Evolutionary conservation across 305 asterid genomes (phyloP).

Genomic region (Rubia tinctorum): DNA sequence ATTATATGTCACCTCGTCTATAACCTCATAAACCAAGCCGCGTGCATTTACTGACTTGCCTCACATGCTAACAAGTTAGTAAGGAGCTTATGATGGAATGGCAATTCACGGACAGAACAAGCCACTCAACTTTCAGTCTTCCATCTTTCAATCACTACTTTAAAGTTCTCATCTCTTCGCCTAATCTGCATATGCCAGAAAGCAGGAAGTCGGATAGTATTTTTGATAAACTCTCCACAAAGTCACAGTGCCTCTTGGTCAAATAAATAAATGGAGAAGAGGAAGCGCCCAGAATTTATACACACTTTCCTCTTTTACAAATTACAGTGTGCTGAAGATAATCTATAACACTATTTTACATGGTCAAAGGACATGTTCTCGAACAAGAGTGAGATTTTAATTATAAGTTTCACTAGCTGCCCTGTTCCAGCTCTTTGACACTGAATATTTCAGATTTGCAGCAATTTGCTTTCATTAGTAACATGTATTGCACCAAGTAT

Average conservation of each 20-base stretch:
- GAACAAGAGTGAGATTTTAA: too few species aligned
- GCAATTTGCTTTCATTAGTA: too few species aligned
- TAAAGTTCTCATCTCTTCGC: slow-evolving; percentile 50
- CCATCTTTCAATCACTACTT: slow-evolving; percentile 70
- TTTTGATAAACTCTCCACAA: neutral
- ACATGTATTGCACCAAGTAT: too few species aligned
- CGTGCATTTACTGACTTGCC: neutral
- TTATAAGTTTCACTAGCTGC: too few species aligned
- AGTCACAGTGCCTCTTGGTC: neutral
- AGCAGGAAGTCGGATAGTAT: neutral
- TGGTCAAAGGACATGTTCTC: too few species aligned
- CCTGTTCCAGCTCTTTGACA: too few species aligned
- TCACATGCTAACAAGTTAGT: neutral
- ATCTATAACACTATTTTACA: neutral
- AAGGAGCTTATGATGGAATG: neutral
- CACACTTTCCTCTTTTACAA: neutral
- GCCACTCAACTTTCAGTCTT: slow-evolving; percentile 37
- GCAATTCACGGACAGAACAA: too few species aligned
- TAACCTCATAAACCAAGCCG: neutral
- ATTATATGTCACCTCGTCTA: too few species aligned
- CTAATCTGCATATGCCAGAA: slow-evolving; percentile 43
- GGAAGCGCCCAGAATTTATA: neutral
- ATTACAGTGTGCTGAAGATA: neutral
- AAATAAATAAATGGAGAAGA: neutral
- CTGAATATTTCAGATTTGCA: too few species aligned